phyloP scores from a whole-genome alignment of 805 yeast genomes.

The Kuraishia piskuri region DNA sequence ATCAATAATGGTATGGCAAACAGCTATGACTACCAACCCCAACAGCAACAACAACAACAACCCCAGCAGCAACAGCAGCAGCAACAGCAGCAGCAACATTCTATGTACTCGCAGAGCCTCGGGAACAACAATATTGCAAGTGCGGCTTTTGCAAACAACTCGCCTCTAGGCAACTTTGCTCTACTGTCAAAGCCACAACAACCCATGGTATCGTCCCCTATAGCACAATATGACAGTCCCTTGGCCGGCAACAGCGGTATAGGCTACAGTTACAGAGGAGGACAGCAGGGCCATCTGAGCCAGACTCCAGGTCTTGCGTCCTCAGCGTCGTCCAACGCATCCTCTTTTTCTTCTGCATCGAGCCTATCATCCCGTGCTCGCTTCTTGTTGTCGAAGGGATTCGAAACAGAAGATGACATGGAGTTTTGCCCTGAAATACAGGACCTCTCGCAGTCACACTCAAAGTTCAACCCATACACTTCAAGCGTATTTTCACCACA shows the following conservation, averaged over 20 bases:
- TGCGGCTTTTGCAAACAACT: neutral
- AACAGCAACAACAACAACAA: neutral
- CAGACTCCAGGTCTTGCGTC: neutral
- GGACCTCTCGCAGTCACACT: slow-evolving; percentile 14
- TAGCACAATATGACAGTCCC: neutral
- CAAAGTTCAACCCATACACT: slow-evolving; percentile 61
- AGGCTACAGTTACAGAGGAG: neutral
- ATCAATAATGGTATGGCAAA: neutral
- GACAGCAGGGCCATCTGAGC: neutral
- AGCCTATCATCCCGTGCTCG: slow-evolving; percentile 27
- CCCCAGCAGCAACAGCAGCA: neutral
- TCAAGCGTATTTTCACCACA: slow-evolving; percentile 53
- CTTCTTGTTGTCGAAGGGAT: slow-evolving; percentile 49
- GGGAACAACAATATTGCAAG: neutral
- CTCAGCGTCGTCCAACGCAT: neutral
- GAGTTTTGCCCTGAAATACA: slow-evolving; percentile 55
- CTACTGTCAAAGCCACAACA: neutral
- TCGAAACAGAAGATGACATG: slow-evolving; percentile 54
- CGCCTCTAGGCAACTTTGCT: neutral
- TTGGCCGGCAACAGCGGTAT: neutral
- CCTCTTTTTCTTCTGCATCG: neutral
- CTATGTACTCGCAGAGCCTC: neutral
- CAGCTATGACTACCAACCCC: neutral
- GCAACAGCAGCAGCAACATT: neutral
- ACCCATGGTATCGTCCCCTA: neutral